These are phyloP conservation scores for Aspergillus flavus DNA, from an alignment of 2,329 filamentous ascomycete species.

Conservation along the genomic window DNA sequence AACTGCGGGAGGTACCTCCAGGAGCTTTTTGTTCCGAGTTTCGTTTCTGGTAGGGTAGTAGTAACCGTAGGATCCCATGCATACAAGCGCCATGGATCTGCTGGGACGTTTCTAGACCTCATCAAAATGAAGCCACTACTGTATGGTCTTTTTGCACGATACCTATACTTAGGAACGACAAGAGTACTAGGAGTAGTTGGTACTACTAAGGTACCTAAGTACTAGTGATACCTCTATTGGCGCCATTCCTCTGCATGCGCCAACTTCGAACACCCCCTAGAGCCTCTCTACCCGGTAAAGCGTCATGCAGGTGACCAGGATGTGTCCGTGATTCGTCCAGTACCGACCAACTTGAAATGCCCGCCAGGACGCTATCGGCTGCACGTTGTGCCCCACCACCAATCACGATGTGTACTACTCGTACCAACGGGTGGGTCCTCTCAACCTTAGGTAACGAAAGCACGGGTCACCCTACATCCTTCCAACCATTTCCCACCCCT, in stretches of 20 bases:
- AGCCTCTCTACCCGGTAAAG: conserved; percentile 21
- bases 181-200: neutral
- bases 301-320: conserved; percentile 23
- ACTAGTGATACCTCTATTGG: conserved; percentile 4
- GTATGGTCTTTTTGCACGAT: conserved; percentile 18
- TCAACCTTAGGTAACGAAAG: conserved; percentile 6
- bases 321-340: conserved; percentile 21
- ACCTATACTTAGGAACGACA: conserved; percentile 11
- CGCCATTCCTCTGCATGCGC: conserved; percentile 5
- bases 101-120: conserved; percentile 4
- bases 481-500: conserved; percentile 2
- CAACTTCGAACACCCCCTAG: conserved; percentile 14
- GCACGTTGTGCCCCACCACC: conserved; percentile 21
- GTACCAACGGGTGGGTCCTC: conserved; percentile 2
- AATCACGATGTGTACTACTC: conserved; percentile 16
- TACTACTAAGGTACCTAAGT: conserved; percentile 1
- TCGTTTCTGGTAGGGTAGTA: conserved; percentile 3
- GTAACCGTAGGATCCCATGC: neutral
- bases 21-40: conserved; percentile 12
- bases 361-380: conserved; percentile 28
- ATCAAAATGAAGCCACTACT: conserved; percentile 17
- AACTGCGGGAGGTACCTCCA: neutral
- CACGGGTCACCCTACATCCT: conserved; percentile 15
- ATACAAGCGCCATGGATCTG: neutral
- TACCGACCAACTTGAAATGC: conserved; percentile 20